Evolutionary conservation across 202 grass and related monocot species (phyloP).

Genomic region (Saccharum hybrid): DNA sequence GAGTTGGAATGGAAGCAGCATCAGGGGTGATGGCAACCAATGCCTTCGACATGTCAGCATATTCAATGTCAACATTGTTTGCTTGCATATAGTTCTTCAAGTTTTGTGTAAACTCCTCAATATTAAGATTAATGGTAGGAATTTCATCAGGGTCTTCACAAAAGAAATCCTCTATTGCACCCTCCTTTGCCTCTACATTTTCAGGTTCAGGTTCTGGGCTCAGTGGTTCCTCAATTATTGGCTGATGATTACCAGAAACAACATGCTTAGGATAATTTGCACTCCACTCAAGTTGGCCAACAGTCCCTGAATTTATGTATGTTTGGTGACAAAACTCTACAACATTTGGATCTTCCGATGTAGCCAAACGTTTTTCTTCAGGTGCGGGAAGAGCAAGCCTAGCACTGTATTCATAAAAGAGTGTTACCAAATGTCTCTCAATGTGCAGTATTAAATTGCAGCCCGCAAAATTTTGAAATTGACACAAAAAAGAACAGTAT

Average conservation of each 20-base stretch:
- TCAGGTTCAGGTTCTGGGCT: slow-evolving; percentile 73
- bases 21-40: slow-evolving; percentile 69
- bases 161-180: slow-evolving; percentile 78
- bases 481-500: slow-evolving; percentile 18
- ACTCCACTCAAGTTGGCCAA: slow-evolving; percentile 51
- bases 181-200: slow-evolving; percentile 48
- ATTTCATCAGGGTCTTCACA: slow-evolving; percentile 79
- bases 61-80: slow-evolving; percentile 71
- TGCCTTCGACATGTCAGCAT: slow-evolving; percentile 72
- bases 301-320: slow-evolving; percentile 14
- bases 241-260: slow-evolving; percentile 52
- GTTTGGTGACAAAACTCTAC: slow-evolving; percentile 26
- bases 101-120: slow-evolving; percentile 81
- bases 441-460: slow-evolving; percentile 15
- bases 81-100: slow-evolving; percentile 76
- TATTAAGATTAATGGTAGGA: slow-evolving; percentile 80
- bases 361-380: slow-evolving; percentile 60
- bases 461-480: neutral
- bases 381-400: slow-evolving; percentile 78
- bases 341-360: slow-evolving; percentile 35
- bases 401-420: slow-evolving; percentile 60
- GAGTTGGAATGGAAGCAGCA: slow-evolving; percentile 74
- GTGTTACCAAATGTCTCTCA: slow-evolving; percentile 24
- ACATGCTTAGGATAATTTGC: slow-evolving; percentile 26
- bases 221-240: slow-evolving; percentile 86